These are phyloP conservation scores for Teratosphaeria viscida DNA, from an alignment of 2,329 filamentous ascomycete genomes.

Conservation along the genomic window DNA sequence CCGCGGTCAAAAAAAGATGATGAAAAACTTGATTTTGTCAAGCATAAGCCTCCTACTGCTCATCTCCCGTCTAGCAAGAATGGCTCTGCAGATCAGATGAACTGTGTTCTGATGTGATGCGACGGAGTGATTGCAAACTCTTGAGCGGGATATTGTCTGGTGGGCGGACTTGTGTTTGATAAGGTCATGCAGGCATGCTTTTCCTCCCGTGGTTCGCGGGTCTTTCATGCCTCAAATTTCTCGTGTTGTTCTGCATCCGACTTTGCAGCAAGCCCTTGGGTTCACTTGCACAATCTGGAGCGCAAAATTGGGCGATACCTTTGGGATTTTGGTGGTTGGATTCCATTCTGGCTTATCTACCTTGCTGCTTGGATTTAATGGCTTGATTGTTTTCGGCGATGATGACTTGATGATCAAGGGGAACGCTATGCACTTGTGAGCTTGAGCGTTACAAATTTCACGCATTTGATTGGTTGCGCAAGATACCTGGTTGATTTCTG, in stretches of 20 bases:
- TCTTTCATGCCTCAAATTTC: slow-evolving; percentile 17
- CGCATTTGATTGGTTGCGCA: not conserved
- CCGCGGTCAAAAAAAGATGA: slow-evolving; percentile 12
- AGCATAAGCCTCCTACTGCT: slow-evolving; percentile 1
- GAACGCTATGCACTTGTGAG: not conserved
- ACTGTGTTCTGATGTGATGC: slow-evolving; percentile 3
- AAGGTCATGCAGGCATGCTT: slow-evolving; percentile 17
- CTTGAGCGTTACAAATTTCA: not conserved
- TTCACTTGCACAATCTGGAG: not conserved
- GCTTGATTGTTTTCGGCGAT: not conserved
- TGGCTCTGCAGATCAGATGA: slow-evolving; percentile 1
- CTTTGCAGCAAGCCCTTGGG: not conserved
- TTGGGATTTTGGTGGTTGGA: not conserved
- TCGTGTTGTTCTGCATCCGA: not conserved
- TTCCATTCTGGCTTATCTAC: not conserved
- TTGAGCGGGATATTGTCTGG: not conserved
- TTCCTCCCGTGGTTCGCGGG: slow-evolving; percentile 17
- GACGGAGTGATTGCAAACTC: slow-evolving; percentile 2
- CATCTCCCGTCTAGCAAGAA: not conserved
- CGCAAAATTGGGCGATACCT: not conserved
- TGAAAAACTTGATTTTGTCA: slow-evolving; percentile 11
- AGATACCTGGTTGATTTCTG: not conserved
- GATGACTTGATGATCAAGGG: not conserved
- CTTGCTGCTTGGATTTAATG: not conserved
- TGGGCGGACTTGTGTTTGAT: slow-evolving; percentile 7